Evolutionary conservation across 75 land plant species (phyloP).

Genomic region (Pseudotsuga menziesii): DNA sequence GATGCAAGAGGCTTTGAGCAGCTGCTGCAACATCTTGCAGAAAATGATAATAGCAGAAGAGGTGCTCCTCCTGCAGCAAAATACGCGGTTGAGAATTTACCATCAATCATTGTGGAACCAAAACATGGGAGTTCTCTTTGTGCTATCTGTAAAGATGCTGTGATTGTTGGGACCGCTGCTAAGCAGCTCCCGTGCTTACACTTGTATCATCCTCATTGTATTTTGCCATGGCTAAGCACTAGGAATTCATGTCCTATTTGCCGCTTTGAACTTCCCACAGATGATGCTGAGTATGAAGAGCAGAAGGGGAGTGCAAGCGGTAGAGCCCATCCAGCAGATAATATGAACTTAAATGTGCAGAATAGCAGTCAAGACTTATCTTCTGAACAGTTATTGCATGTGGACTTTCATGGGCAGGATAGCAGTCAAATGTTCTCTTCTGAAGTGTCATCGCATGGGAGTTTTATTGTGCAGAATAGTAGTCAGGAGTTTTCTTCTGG

Average conservation of each 20-base stretch:
- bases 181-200: conserved; percentile 69
- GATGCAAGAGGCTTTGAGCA: conserved; percentile 49
- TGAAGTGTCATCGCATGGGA: not conserved
- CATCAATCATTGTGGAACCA: conserved; percentile 25
- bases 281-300: conserved; percentile 66
- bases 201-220: conserved; percentile 64
- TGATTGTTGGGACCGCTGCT: conserved; percentile 34
- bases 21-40: conserved; percentile 49
- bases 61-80: conserved; percentile 79
- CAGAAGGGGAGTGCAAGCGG: conserved; percentile 17
- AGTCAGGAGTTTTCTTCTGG: not conserved
- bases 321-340: not conserved
- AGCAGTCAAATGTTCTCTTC: not conserved
- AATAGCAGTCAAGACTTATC: not conserved
- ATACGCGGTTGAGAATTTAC: conserved; percentile 41
- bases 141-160: conserved; percentile 59
- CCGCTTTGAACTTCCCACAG: conserved; percentile 77
- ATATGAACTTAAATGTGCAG: not conserved
- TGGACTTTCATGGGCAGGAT: not conserved
- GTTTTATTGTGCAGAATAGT: not conserved
- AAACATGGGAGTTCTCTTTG: conserved; percentile 46
- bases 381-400: not conserved
- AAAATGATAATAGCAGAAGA: conserved; percentile 45
- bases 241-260: conserved; percentile 80
- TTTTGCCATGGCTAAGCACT: conserved; percentile 65